Percentiles rank a stretch among this genome's conserved stretches.
Conservation (phyloP, 768 basidiomycete species). For the Austroboletus festivus region DNA sequence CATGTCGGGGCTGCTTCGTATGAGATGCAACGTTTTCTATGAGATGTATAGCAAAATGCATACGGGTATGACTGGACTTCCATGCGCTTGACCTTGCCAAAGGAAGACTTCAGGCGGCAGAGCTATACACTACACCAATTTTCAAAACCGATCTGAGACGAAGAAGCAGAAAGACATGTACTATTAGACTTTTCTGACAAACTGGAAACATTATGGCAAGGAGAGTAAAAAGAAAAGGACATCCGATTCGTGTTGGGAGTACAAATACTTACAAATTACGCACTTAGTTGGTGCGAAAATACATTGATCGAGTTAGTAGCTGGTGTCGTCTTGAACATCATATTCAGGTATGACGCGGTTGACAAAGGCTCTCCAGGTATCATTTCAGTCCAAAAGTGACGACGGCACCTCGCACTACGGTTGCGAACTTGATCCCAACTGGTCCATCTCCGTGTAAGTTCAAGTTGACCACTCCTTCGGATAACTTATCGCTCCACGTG, state of each 20-base stretch:
- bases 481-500: neutral
- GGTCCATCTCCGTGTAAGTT: slow-evolving; percentile 46
- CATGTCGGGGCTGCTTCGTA: too few species aligned
- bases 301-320: too few species aligned
- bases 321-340: too few species aligned
- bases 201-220: slow-evolving; percentile 68
- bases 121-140: slow-evolving; percentile 94
- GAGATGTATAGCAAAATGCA: too few species aligned
- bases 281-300: slow-evolving; percentile 9
- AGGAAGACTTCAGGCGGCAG: slow-evolving; percentile 57
- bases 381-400: slow-evolving; percentile 5
- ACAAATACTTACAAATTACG: slow-evolving; percentile 30
- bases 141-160: slow-evolving; percentile 75
- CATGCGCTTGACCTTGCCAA: slow-evolving; percentile 39
- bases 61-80: too few species aligned
- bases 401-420: slow-evolving; percentile 23
- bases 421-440: slow-evolving; percentile 43
- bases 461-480: neutral
- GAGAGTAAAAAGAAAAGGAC: slow-evolving; percentile 68
- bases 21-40: too few species aligned
- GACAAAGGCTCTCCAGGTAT: slow-evolving; percentile 23
- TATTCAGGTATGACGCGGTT: slow-evolving; percentile 3
- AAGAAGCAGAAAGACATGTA: neutral
- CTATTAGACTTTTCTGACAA: slow-evolving; percentile 65
- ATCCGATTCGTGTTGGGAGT: slow-evolving; percentile 39